phyloP scores from a whole-genome alignment of 495 filamentous ascomycete genomes.

The Melanomma pulvis-pyrius region DNA sequence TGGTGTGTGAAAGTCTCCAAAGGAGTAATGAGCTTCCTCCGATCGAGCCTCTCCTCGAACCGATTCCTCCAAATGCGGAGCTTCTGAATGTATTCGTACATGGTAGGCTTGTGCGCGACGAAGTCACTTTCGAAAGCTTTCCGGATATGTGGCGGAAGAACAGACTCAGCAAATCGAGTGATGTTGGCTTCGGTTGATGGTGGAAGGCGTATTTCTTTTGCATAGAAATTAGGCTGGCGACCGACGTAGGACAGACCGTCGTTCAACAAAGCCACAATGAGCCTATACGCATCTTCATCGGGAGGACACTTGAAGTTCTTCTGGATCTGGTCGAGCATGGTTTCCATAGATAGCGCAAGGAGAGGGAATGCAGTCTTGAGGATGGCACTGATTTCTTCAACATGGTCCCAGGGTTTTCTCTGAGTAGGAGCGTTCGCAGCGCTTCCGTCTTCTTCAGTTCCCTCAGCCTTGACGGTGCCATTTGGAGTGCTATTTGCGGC shows the following conservation, averaged over 20 bases:
- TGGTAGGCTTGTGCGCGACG: slow-evolving; percentile 87
- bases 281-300: slow-evolving; percentile 94
- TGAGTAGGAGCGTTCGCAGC: slow-evolving; percentile 36
- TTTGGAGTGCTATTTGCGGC: slow-evolving; percentile 43
- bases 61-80: slow-evolving; percentile 94
- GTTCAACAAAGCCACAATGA: slow-evolving; percentile 96
- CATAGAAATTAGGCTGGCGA: slow-evolving; percentile 80
- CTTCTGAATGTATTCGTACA: slow-evolving; percentile 97
- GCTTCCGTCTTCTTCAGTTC: slow-evolving; percentile 25
- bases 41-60: slow-evolving; percentile 96
- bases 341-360: slow-evolving; percentile 96
- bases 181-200: slow-evolving; percentile 92
- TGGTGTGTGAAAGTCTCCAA: slow-evolving; percentile 84
- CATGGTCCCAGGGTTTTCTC: slow-evolving; percentile 89
- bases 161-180: slow-evolving; percentile 92
- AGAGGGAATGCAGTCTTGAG: slow-evolving; percentile 96
- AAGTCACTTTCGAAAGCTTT: slow-evolving; percentile 96
- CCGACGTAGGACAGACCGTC: slow-evolving; percentile 88
- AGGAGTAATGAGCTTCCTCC: slow-evolving; percentile 66
- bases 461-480: slow-evolving; percentile 33
- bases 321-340: slow-evolving; percentile 97
- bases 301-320: slow-evolving; percentile 99
- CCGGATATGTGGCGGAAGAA: slow-evolving; percentile 87
- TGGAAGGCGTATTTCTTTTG: slow-evolving; percentile 88
- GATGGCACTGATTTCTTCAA: slow-evolving; percentile 89